These are phyloP conservation scores for Euptelea pleiosperma DNA, from an alignment of 164 flowering plant species.

Conservation along the genomic window DNA sequence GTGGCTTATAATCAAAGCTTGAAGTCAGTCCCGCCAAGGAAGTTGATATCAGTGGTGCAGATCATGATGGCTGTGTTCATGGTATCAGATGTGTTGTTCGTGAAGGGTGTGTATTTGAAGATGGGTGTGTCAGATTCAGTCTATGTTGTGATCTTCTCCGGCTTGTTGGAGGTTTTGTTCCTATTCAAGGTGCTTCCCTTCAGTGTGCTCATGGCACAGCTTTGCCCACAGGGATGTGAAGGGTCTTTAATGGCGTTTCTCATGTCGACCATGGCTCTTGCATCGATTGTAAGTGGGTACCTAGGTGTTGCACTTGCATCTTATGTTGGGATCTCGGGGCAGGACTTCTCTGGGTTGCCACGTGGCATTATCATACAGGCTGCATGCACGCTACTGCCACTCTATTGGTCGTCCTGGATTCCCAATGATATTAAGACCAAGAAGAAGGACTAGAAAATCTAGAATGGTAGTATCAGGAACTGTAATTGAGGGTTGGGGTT, in stretches of 20 bases:
- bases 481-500: no score
- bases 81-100: conserved; percentile 75
- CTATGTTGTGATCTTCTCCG: conserved; percentile 72
- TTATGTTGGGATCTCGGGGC: conserved; percentile 49
- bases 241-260: conserved; percentile 95
- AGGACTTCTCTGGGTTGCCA: conserved; percentile 70
- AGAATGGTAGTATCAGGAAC: no score
- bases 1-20: conserved; percentile 46
- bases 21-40: conserved; percentile 60
- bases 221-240: conserved; percentile 84
- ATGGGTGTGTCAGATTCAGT: conserved; percentile 68
- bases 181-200: conserved; percentile 84
- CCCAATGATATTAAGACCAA: conserved; percentile 40
- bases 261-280: conserved; percentile 73
- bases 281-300: conserved; percentile 78
- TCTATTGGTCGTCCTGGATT: conserved; percentile 60
- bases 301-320: conserved; percentile 83
- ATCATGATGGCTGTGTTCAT: conserved; percentile 55
- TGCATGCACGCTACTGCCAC: conserved; percentile 55
- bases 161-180: conserved; percentile 66
- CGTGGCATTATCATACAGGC: conserved; percentile 65
- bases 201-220: conserved; percentile 61
- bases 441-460: conserved; percentile 15
- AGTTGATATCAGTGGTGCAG: conserved; percentile 62
- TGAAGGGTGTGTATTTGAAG: conserved; percentile 44